Conservation (phyloP, 768 basidiomycete genomes). For the Pleurotus salmoneostramineus region DNA sequence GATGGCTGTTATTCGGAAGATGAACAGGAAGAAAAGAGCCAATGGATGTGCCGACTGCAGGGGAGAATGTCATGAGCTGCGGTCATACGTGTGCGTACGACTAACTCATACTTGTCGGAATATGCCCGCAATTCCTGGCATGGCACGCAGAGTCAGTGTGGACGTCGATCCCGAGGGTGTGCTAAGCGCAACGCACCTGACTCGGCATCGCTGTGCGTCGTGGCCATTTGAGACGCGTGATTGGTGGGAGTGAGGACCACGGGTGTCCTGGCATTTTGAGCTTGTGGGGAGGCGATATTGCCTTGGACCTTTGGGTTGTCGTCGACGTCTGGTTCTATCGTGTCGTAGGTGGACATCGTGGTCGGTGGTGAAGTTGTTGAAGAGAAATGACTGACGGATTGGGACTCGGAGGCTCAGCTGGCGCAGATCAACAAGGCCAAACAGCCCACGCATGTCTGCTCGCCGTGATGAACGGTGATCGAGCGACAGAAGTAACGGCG, state of each 20-base stretch:
- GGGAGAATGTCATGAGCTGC: constrained; percentile 10
- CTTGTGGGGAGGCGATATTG: constrained; percentile 23
- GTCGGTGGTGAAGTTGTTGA: not conserved
- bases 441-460: constrained; percentile 10
- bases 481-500: constrained; percentile 8
- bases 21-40: constrained; percentile 82
- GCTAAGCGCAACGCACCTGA: constrained; percentile 45
- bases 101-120: constrained; percentile 59
- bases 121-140: constrained; percentile 65
- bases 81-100: not conserved
- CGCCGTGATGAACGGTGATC: constrained; percentile 9
- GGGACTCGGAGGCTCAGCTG: not conserved
- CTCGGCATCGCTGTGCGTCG: constrained; percentile 66
- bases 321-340: constrained; percentile 84
- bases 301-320: constrained; percentile 21
- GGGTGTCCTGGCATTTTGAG: constrained; percentile 28
- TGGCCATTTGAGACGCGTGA: constrained; percentile 39
- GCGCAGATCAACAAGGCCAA: constrained; percentile 11
- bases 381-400: not conserved
- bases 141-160: constrained; percentile 8
- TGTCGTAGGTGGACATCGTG: constrained; percentile 30
- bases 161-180: not conserved
- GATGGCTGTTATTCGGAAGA: constrained; percentile 88
- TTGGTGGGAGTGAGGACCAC: constrained; percentile 59
- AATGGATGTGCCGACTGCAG: constrained; percentile 77